Base-by-base conservation (phyloP, 768 basidiomycete genomes). In the Suillus hirtellus region DNA sequence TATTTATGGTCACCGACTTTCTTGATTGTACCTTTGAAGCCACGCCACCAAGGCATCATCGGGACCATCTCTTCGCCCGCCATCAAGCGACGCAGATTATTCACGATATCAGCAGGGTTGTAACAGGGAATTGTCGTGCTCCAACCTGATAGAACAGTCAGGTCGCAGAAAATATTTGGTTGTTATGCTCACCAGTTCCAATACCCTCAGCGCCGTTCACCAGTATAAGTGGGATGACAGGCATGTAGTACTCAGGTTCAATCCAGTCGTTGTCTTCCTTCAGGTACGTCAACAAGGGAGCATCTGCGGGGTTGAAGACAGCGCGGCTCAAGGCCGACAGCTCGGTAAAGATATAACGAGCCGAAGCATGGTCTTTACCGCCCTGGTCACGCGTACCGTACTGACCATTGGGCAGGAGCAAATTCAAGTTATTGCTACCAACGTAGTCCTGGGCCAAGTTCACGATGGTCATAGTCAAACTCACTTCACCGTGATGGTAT, bases 21-120 rank as follows among this genome's bases (percentile, higher is more conserved):
- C 77, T 87, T 93, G 77, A 99, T 90, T 43, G 89, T 83, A 46
- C 96, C 96, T 71, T 89, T 87, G 78, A 96, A 99, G 35, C 96
- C 96, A 60, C 95, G 88, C 92, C 93, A 99, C 97, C 97, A 99
- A 2, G 97, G 97, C 12, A 84, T 79, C 93, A 99, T 99, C 0
- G 88, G 83, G 15, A 88, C 86, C 67, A 89, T 72, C 66, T 93
- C 92, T 77, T 97, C 91, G 47, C 85, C 90, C 2, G 82, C 81
- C 92, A 99, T 96, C 67, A 95, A 78, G 7, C 92, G 83, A 15
- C 92, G 88, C 40, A 99, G 77, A 73, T 99, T 99, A 24, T 81
- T 82, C 15, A 98, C 91, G 61, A 99, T 90, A 61, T 99, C 96
- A 15, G 76, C 76, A 0, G 97, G 97, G 71, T 99, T 98, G 80